Evolutionary conservation across 106 monocot species (phyloP).

Genomic region (Acorus gramineus): DNA sequence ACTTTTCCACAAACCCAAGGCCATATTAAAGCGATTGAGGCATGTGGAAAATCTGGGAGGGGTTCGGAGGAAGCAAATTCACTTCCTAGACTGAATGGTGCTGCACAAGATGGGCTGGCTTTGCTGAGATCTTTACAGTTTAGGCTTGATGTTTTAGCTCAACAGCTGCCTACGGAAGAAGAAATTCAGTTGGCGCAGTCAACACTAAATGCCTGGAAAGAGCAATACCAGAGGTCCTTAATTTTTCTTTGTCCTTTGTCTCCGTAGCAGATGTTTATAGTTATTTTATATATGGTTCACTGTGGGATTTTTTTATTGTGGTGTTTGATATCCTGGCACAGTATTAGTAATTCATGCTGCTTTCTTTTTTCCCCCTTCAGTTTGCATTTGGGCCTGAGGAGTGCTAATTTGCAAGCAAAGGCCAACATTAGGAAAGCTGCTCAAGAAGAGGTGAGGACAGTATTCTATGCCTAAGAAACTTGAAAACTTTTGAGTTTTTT

Average conservation of each 20-base stretch:
- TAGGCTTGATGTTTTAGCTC: conserved; percentile 57
- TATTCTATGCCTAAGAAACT: no score
- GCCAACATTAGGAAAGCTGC: conserved; percentile 73
- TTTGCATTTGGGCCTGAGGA: conserved; percentile 48
- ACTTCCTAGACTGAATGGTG: conserved; percentile 68
- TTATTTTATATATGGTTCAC: neutral
- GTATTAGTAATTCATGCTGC: no score
- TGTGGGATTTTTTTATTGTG: neutral
- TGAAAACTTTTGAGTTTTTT: no score
- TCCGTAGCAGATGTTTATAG: neutral
- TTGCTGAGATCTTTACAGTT: conserved; percentile 70
- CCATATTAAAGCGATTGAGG: conserved; percentile 35
- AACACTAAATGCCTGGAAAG: conserved; percentile 56
- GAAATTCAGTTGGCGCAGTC: conserved; percentile 26
- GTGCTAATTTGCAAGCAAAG: conserved; percentile 91
- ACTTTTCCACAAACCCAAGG: conserved; percentile 22
- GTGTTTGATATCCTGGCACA: no score
- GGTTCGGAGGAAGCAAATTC: conserved; percentile 62
- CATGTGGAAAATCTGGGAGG: conserved; percentile 56
- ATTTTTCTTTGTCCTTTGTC: neutral
- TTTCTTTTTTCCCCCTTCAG: conserved; percentile 8
- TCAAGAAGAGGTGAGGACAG: conserved; percentile 52
- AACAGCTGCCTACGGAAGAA: conserved; percentile 68
- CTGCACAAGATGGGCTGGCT: conserved; percentile 59
- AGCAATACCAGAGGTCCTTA: conserved; percentile 49